Evolutionary conservation across 306 rosid genomes (phyloP).

Genomic region (Malus orientalis): DNA sequence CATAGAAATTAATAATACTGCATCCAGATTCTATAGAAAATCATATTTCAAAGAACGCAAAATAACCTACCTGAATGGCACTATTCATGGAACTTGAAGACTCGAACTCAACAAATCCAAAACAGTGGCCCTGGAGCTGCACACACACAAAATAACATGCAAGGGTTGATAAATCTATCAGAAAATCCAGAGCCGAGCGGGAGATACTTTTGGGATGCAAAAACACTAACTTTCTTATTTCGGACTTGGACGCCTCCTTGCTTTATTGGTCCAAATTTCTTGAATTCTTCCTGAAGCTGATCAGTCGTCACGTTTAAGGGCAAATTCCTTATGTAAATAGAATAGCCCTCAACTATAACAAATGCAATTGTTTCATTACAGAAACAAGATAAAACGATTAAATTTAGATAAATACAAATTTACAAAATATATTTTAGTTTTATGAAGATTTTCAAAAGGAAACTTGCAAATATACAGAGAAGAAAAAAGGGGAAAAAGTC

Average conservation of each 20-base stretch:
- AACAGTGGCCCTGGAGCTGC: conserved; percentile 75
- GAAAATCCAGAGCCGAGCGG: not conserved
- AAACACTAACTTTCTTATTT: conserved; percentile 45
- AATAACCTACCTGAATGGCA: conserved; percentile 51
- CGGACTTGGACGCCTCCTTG: conserved; percentile 70
- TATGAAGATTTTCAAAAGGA: not conserved
- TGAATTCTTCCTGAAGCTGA: conserved; percentile 54
- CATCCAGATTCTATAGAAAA: not conserved
- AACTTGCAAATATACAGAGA: not conserved
- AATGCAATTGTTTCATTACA: conserved; percentile 18
- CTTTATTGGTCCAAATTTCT: conserved; percentile 69
- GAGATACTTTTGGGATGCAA: not conserved
- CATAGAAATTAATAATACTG: not conserved
- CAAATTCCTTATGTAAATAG: conserved; percentile 57
- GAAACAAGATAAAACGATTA: not conserved
- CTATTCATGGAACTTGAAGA: conserved; percentile 49
- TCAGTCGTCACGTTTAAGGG: conserved; percentile 43
- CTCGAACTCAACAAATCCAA: conserved; percentile 72
- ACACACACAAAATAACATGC: conserved; percentile 8
- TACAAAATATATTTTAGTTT: not conserved
- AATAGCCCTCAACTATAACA: conserved; percentile 52
- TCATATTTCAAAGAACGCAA: not conserved
- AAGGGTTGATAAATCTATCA: conserved; percentile 11
- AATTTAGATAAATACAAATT: not conserved
- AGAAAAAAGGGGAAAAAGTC: not conserved